Conservation (phyloP, 352 stramenopile species). For the Phytophthora tentaculata region DNA sequence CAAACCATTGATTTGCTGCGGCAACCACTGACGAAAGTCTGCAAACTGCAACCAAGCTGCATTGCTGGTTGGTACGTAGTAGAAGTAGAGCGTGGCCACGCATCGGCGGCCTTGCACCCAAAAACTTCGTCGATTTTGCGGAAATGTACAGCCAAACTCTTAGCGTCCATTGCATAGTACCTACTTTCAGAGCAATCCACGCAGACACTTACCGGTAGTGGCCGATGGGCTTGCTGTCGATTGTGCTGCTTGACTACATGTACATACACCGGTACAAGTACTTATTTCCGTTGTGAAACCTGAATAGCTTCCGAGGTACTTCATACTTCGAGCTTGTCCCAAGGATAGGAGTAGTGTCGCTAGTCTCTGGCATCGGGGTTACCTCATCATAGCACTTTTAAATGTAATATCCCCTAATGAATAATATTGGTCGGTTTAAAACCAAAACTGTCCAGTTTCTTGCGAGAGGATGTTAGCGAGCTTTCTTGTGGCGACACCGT, state of each 20-base stretch:
- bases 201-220: no score
- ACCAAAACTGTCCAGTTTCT: conserved; percentile 13
- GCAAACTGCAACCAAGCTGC: background rate
- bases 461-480: background rate
- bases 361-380: background rate
- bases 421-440: conserved; percentile 7
- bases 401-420: background rate
- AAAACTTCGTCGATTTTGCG: no score
- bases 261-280: no score
- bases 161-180: no score
- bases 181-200: no score
- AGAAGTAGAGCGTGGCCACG: no score
- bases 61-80: background rate
- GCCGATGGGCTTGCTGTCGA: no score
- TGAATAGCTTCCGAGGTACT: no score
- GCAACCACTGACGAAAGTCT: background rate
- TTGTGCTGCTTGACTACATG: no score
- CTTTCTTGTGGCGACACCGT: conserved; percentile 11
- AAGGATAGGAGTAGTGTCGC: conserved; percentile 1
- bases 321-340: background rate
- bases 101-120: no score
- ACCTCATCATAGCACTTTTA: background rate
- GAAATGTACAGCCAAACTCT: no score
- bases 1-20: background rate
- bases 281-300: no score